phyloP scores from a whole-genome alignment of 805 yeast species.

The Groenewaldozyma salmanticensis region DNA sequence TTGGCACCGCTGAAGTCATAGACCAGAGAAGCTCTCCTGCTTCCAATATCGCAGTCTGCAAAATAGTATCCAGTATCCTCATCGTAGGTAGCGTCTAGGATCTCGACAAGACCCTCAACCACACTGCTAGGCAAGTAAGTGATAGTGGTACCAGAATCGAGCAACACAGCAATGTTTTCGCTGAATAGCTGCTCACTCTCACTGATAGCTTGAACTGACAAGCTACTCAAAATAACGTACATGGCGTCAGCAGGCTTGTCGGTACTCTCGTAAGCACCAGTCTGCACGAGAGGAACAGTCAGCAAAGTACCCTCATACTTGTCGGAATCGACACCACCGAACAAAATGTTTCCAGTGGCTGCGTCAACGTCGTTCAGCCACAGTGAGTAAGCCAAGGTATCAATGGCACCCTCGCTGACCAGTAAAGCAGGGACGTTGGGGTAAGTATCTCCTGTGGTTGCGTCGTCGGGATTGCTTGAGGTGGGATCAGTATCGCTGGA shows the following conservation, averaged over 20 bases:
- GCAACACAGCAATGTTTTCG: constrained; percentile 29
- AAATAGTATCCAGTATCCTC: constrained; percentile 17
- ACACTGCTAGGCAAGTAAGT: constrained; percentile 20
- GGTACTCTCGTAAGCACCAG: constrained; percentile 5
- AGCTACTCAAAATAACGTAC: constrained; percentile 6
- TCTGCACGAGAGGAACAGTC: constrained; percentile 17
- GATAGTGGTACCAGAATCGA: constrained; percentile 26
- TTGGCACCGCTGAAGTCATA: constrained; percentile 19
- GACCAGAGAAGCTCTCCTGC: constrained; percentile 8
- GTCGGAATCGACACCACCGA: constrained; percentile 45
- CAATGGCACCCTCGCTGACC: constrained; percentile 37
- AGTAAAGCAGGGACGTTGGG: constrained; percentile 56
- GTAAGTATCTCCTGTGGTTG: constrained; percentile 27
- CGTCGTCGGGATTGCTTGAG: background rate
- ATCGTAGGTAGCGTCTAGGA: constrained; percentile 34
- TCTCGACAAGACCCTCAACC: constrained; percentile 22
- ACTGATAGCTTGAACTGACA: constrained; percentile 3
- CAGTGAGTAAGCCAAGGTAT: constrained; percentile 36
- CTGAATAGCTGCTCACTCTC: constrained; percentile 2
- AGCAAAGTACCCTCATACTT: constrained; percentile 34
- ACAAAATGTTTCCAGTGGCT: constrained; percentile 32
- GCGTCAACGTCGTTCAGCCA: constrained; percentile 32
- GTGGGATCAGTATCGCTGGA: constrained; percentile 6
- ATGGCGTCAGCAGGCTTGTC: constrained; percentile 12
- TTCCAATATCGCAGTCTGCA: constrained; percentile 14